Evolutionary conservation across 257 asterid genomes (phyloP), one percentile per base, ranked within the genome.

Genomic region (Jacaranda mimosifolia): DNA sequence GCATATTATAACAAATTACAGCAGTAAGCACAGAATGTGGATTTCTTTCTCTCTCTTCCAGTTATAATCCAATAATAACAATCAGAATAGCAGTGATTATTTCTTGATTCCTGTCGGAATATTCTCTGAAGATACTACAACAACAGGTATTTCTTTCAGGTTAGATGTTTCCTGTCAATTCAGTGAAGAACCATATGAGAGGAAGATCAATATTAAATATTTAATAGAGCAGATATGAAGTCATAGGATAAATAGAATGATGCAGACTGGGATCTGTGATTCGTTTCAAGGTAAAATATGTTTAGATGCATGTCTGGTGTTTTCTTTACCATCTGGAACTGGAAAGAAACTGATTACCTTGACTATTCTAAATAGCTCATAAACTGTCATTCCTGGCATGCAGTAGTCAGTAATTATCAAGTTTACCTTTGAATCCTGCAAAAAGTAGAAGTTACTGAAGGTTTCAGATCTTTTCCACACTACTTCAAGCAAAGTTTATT

Each of bases 371-470:
- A 86, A 87, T 81, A 86, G 79, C 79, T 86, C 90, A 73, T 86
- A 83, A 81, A 88, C 88, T 21, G 86, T 83, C 90, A 86, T 86
- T 42, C 85, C 86, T 59, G 88, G 85, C 90, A 83, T 86, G 70
- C 88, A 51, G 56, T 17, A 12, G 17, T 17, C 56, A 51, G 88
- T 86, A 72, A 86, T 83, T 46, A 86, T 80, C 48, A 86, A 87
- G 84, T 83, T 86, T 15, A 86, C 75, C 60, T 79, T 83, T 60
- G 74, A 72, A 48, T 65, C 76, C 76, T 73, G 77, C 62, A 73
- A 73, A 63, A 56, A 19, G 36, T 0, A 17, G 63, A 56, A 17
- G 36, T 56, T 56, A 5, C 18, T 10, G 1, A 56, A 53, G 35
- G 36, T 56, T 56, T 53, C 7, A 15, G 26, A 14, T 53, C 59